Conservation (phyloP, 78 protist species). For the Dictyostelium intermedium region DNA sequence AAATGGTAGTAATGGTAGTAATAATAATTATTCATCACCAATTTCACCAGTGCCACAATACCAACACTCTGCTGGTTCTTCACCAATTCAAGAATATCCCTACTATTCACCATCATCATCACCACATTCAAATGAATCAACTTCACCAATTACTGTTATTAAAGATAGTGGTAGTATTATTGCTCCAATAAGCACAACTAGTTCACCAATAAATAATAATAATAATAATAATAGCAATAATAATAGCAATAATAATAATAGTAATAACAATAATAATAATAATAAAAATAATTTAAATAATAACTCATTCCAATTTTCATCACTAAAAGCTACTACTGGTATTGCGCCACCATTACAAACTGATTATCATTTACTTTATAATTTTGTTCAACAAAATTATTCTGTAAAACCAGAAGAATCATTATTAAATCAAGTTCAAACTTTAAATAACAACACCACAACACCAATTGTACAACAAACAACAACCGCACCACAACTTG, state of each 20-base stretch:
- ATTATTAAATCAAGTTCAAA: neutral
- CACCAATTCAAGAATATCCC: constrained; percentile 28
- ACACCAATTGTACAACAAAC: neutral
- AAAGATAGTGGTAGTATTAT: neutral
- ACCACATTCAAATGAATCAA: neutral
- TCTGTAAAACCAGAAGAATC: neutral
- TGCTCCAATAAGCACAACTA: neutral
- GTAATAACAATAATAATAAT: neutral
- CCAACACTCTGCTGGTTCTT: neutral
- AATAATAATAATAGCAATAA: too few species aligned
- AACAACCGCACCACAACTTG: neutral
- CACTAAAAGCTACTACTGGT: neutral
- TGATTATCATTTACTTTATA: neutral
- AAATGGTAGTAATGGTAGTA: constrained; percentile 1
- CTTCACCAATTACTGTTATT: neutral
- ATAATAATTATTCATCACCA: neutral
- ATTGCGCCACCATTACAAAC: neutral
- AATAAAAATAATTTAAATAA: neutral
- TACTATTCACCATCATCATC: neutral
- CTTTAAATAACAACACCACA: neutral
- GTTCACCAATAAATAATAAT: neutral
- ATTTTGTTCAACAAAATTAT: constrained; percentile 1
- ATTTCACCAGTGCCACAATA: constrained; percentile 20
- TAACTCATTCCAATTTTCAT: neutral
- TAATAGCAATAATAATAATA: too few species aligned